Evolutionary conservation across 108 stramenopile species (phyloP), one percentile per base, ranked within the genome.

Genomic region (Fragilaria crotonensis): DNA sequence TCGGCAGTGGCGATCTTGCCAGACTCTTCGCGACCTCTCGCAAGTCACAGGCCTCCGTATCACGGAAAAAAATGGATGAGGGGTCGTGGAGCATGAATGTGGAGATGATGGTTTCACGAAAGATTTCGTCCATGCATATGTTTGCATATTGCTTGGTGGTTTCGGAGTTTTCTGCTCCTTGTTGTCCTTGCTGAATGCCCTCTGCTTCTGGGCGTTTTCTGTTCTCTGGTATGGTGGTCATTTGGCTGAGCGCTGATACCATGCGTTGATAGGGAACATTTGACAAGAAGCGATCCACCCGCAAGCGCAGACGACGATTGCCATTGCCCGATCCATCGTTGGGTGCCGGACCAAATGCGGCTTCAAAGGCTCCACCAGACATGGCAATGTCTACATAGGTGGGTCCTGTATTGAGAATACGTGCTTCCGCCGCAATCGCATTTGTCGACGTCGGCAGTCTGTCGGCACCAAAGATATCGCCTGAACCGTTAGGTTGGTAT

Each of bases 211-310:
- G 46, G 22, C 63, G 29, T 29, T 69, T 65, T 20, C 46, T 70
- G 7, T 67, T 63, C 36, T 78, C 68, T 4, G 77, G 81, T 55
- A 87, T 68, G 33, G 67, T 49, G 7, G 90, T 80, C 17, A 88
- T 25, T 49, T 81, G 77, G 0, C 82, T 77, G 54, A 91, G 33
- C 11, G 90, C 90, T 25, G 73, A 67, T 31, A 87, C 86, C 90
- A 91, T 91, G 50, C 90, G 59, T 20, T 77, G 60, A 61, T 84
- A 91, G 11, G 90, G 90, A n/a, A 91, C 68, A 72, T 82, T 71
- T 11, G 83, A 85, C 63, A 91, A 88, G 70, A 84, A 91, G 23
- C 84, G 78, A 71, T 91, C 89, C 54, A 73, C 74, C 7, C 89
- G 65, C 0, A 91, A 62, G 25, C 89, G 73, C 66, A 84, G 53